Evolutionary conservation across 2,329 filamentous ascomycete species (phyloP).

Genomic region (Elsinoe batatas): DNA sequence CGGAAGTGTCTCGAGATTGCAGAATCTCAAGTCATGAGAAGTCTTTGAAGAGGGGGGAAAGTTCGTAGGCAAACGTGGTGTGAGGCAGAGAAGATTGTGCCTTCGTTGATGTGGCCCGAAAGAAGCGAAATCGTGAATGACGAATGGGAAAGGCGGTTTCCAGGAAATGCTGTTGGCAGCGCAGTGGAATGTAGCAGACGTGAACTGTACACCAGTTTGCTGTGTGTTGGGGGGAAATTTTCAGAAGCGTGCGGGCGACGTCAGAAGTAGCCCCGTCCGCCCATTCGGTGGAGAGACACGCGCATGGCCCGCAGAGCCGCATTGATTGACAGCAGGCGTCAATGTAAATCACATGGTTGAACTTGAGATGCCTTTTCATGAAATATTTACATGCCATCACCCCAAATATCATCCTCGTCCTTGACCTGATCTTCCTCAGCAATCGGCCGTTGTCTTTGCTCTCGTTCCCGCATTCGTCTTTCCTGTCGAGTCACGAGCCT

Average conservation of each 20-base stretch:
- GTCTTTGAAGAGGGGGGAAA: background rate
- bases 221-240: conserved; percentile 4
- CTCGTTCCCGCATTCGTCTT: conserved; percentile 56
- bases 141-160: background rate
- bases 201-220: conserved; percentile 1
- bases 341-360: background rate
- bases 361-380: background rate
- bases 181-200: background rate
- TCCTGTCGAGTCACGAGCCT: conserved; percentile 61
- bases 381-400: conserved; percentile 9
- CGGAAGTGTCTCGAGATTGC: background rate
- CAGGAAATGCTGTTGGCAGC: background rate
- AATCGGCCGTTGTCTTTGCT: conserved; percentile 54
- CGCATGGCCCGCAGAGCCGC: conserved; percentile 3
- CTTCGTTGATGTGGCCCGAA: background rate
- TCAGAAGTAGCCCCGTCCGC: background rate
- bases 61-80: background rate
- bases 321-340: background rate
- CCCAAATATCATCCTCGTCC: conserved; percentile 56
- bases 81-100: no score
- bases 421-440: conserved; percentile 43
- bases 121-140: background rate
- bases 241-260: conserved; percentile 7
- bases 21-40: background rate
- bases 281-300: background rate